Conservation (phyloP, 371 early-diverging fungal species). For the Nematocida parisii region DNA sequence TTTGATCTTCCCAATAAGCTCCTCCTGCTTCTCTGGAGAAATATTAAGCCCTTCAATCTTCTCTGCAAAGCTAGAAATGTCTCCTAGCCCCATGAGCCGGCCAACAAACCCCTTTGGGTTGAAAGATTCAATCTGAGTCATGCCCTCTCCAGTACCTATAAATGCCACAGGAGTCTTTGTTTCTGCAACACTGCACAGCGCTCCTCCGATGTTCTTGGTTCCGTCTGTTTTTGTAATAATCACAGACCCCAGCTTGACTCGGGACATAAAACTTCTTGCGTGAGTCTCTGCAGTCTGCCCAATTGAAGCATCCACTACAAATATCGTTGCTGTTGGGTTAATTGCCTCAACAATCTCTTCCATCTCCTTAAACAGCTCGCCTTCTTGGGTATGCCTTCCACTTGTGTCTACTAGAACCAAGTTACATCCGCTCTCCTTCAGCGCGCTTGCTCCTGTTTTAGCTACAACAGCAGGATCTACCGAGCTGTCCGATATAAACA, state of each 20-base stretch:
- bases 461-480: conserved; percentile 91
- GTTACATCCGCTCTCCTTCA: conserved; percentile 89
- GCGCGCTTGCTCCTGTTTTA: conserved; percentile 85
- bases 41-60: conserved; percentile 83
- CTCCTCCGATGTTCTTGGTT: conserved; percentile 97
- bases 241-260: conserved; percentile 91
- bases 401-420: conserved; percentile 97
- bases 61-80: conserved; percentile 84
- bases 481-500: conserved; percentile 86
- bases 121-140: conserved; percentile 90
- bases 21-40: conserved; percentile 79
- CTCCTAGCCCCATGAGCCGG: conserved; percentile 92
- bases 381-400: conserved; percentile 95
- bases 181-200: conserved; percentile 95
- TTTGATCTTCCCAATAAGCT: conserved; percentile 84
- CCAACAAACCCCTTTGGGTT: conserved; percentile 84
- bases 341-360: conserved; percentile 82
- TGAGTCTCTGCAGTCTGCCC: conserved; percentile 96
- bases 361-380: conserved; percentile 95
- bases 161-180: conserved; percentile 92
- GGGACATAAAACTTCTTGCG: conserved; percentile 87
- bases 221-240: conserved; percentile 99
- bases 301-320: conserved; percentile 98
- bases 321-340: conserved; percentile 84
- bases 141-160: conserved; percentile 95